Evolutionary conservation across 495 filamentous ascomycete species (phyloP), one percentile per base, ranked within the genome.

Genomic region (Penicillium ochrochloron): DNA sequence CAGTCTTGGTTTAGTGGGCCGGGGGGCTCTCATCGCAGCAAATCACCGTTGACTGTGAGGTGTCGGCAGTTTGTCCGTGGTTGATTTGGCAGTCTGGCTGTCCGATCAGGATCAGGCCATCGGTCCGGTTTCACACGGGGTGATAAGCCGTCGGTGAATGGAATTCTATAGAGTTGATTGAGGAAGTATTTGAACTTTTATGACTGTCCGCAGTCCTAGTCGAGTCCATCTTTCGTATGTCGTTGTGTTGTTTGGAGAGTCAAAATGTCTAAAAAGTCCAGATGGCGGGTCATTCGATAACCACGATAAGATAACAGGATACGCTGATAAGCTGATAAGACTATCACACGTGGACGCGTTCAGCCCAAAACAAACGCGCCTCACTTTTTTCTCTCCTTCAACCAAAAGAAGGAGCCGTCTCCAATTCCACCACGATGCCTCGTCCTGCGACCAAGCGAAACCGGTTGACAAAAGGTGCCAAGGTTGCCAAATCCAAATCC

Each of bases 371-470:
- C 66, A 66, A 66, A 70, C 60, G 58, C 60, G 53, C 19, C 55
- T 29, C 46, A 42, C 23, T 41, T 50, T 46, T 48, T 48, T 25
- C 23, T 31, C 17, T 39, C n/a, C 34, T 25, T 19, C 17, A 5
- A n/a, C 42, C 42, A 19, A 11, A 48, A 27, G 25, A 31, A 31
- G 23, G n/a, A 14, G 5, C 27, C n/a, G 54, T 48, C 9, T 17
- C 46, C 11, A 50, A 14, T 54, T 35, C 34, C 23, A 62, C 9
- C 37, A 65, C 19, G 35, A 82, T 82, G 80, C 80, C 80, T 46
- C 79, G 80, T 41, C 80, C 80, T 52, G 73, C 78, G 25, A 67
- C 75, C 17, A 80, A 77, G 66, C 70, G 79, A 63, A 80, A 69
- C 72, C 73, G 78, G 41, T 66, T 65, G 29, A 55, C 69, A 15